These are phyloP conservation scores for Tolypocladium tropicale DNA, from an alignment of 2,329 filamentous ascomycete species.

Conservation along the genomic window DNA sequence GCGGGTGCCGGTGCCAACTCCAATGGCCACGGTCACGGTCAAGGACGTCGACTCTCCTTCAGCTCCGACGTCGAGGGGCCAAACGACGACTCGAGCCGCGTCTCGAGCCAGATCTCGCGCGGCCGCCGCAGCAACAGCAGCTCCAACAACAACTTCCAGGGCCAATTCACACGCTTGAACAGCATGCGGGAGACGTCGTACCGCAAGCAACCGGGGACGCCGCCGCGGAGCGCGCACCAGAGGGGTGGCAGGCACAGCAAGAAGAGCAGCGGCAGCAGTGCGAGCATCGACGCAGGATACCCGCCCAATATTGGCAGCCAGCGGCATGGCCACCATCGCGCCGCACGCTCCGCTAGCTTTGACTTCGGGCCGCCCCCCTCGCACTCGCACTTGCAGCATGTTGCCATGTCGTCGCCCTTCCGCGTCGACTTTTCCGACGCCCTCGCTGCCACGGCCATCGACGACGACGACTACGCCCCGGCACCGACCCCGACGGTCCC, in stretches of 20 bases:
- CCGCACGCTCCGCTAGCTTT: constrained; percentile 62
- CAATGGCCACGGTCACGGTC: constrained; percentile 2
- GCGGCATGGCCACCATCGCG: constrained; percentile 19
- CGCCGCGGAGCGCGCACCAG: constrained; percentile 33
- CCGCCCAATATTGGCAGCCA: constrained; percentile 46
- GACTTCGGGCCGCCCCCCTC: constrained; percentile 43
- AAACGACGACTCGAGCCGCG: constrained; percentile 43
- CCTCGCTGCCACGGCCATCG: constrained; percentile 20
- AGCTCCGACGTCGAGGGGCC: constrained; percentile 50
- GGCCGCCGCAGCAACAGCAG: constrained; percentile 71
- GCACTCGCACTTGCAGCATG: constrained; percentile 14
- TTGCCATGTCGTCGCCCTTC: constrained; percentile 24
- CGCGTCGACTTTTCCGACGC: constrained; percentile 38
- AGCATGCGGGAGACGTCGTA: constrained; percentile 43
- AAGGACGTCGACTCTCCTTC: constrained; percentile 38
- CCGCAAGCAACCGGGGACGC: constrained; percentile 25
- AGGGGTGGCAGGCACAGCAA: constrained; percentile 54
- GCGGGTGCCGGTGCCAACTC: neutral
- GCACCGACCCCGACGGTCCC: constrained; percentile 81
- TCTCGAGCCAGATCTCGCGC: constrained; percentile 42
- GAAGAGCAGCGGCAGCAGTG: constrained; percentile 57
- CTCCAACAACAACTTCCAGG: constrained; percentile 62
- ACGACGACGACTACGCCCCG: constrained; percentile 56
- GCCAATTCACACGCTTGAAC: constrained; percentile 49
- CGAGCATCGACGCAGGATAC: constrained; percentile 56